Base-by-base conservation (phyloP, 129 eudicot species). In the Artemisia annua region DNA sequence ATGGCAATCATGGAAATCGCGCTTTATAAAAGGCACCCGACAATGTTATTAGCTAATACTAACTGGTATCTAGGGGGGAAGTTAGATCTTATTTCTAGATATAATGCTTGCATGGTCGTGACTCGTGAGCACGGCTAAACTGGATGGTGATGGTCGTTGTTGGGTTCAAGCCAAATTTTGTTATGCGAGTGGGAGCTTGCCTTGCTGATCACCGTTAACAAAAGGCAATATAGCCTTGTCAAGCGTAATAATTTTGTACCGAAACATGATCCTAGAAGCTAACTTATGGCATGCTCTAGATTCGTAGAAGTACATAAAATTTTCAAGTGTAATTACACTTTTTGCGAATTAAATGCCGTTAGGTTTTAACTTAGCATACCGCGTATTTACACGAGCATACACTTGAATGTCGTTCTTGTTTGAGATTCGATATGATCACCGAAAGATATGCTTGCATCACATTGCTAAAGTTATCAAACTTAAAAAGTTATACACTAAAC, bases 261-360 rank as follows among this genome's bases (percentile, higher is more conserved):
- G 63, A 71, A 58, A 49, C 35, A 15, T 52, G 72, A 53, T 74
- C 56, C 22, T 64, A 60, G 75, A 77, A 59, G 26, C 69, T 69
- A 54, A 60, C 63, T 50, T 35, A 48, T 77, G 70, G 43, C 48
- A 62, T 48, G 48, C 54, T 48, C 60, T 70, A 62, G 66, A 70
- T 78, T 78, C 66, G 26, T 71, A 39, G 11, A 35, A 70, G 82
- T 78, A 78, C 72, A 63, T 78, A 78, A 63, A 51, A 53, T 74
- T 52, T 19, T 56, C 46, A 12, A 43, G 72, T 54, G 60, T 52
- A 71, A 26, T 52, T 63, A 58, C 11, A 76, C 51, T 17, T 30
- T 15, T 68, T 69, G 20, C n/a, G 63, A 39, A 19, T 55, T 54
- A 11, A 48, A 59, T 57, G 74, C 20, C 30, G 18, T 44, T 43